A percentile compares a stretch with the other conserved stretches of the same genome.
These are phyloP conservation scores for Grosmannia huntii DNA, from an alignment of 2,329 filamentous ascomycete genomes.

Conservation along the genomic window DNA sequence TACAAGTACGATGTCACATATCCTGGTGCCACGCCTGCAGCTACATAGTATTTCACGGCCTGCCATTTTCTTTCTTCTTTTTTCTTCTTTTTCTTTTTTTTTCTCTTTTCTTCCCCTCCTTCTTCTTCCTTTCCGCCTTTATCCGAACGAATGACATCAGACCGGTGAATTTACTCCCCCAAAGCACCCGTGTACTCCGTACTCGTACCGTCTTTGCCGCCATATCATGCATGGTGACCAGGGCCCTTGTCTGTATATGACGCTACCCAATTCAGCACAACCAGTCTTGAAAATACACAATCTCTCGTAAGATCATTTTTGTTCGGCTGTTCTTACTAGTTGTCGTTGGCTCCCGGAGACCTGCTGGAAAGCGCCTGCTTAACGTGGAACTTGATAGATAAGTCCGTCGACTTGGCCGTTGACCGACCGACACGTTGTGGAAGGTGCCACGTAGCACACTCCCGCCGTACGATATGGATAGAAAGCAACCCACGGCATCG, in stretches of 20 bases:
- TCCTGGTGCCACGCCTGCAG: background rate
- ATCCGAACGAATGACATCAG: background rate
- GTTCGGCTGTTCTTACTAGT: background rate
- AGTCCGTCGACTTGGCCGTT: background rate
- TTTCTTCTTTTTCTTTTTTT: background rate
- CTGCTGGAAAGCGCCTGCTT: background rate
- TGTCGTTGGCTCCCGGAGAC: background rate
- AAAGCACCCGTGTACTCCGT: no score
- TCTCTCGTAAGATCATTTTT: background rate
- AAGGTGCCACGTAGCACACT: constrained; percentile 12
- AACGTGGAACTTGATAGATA: background rate
- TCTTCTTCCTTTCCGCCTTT: background rate
- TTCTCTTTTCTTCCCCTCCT: background rate
- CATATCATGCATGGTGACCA: background rate
- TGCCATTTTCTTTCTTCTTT: background rate
- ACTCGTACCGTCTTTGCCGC: background rate
- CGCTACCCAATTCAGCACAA: background rate
- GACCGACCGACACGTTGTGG: constrained; percentile 8
- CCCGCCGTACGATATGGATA: background rate
- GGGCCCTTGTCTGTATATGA: background rate
- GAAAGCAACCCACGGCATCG: background rate
- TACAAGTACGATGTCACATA: background rate
- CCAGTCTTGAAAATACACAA: no score
- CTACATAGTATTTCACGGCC: no score
- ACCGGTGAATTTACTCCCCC: background rate